Base-by-base conservation (phyloP, 208 protist species). In the Leishmania major region DNA sequence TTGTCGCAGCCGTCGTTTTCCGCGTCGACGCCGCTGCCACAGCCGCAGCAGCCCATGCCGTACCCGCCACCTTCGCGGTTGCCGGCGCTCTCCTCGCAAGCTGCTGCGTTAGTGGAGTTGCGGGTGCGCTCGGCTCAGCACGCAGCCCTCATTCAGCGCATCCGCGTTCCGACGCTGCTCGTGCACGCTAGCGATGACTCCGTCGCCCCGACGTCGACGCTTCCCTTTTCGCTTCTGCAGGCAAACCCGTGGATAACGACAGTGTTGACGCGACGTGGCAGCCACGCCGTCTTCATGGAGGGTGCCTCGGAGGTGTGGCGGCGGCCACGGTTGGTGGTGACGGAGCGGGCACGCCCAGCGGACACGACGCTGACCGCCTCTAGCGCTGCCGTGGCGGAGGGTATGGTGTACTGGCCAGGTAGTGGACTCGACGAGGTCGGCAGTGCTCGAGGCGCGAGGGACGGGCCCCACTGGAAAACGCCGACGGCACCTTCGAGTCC, bases 201-300 rank as follows among this genome's bases (percentile, higher is more conserved):
- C 19, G 84, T 87, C 37, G 84, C 87, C 25, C 89, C 87, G 53
- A 72, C 75, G 71, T 78, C 77, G 60, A 86, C 84, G 45, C 47
- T 92, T 37, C 87, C 89, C 13, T 80, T 87, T 47, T 62, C 75
- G n/a, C 67, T 82, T 69, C 80, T 92, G 35, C 71, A 84, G 73
- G 83, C 70, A 2, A 88, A 90, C 55, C 84, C 87, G 43, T 81
- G 83, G 57, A 81, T 89, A 11, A 76, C 84, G 19, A 86, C 79
- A n/a, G 87, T 90, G 59, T 75, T 92, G 74, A 89, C 89, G n/a
- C 89, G 87, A 28, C 89, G 89, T 31, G 89, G 89, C 75, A 83
- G 87, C n/a, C 83, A 92, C 73, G 84, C 76, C 3, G 67, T 82
- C 40, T 92, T 82, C 81, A 84, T 92, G 59, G 87, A 92, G 72